Conservation (phyloP, 495 filamentous ascomycete species). For the Durotheca rogersii region DNA sequence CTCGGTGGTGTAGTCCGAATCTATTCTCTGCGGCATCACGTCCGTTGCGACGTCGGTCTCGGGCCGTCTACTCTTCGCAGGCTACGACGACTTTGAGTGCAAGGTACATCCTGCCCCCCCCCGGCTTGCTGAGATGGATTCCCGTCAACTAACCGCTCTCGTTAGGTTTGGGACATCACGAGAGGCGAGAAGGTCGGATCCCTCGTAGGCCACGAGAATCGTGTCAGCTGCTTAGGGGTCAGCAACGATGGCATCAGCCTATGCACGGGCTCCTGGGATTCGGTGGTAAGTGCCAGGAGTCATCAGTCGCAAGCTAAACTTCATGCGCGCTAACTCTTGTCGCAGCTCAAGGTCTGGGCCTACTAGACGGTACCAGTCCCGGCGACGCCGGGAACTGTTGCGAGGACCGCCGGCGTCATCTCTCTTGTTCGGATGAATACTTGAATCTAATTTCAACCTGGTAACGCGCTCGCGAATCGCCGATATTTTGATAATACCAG, state of each 20-base stretch:
- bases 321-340: conserved; percentile 30
- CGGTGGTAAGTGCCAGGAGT: conserved; percentile 71
- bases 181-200: conserved; percentile 96
- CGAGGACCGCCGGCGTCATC: conserved; percentile 31
- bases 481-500: conserved; percentile 48
- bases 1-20: conserved; percentile 72
- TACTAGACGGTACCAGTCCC: conserved; percentile 44
- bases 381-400: conserved; percentile 9
- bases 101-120: conserved; percentile 75
- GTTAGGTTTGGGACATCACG: conserved; percentile 94
- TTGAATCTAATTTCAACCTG: conserved; percentile 44
- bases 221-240: conserved; percentile 96
- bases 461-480: conserved; percentile 48
- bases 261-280: conserved; percentile 99
- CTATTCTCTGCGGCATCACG: conserved; percentile 96
- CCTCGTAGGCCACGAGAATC: conserved; percentile 95
- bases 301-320: background rate
- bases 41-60: conserved; percentile 98
- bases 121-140: background rate
- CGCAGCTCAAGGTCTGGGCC: conserved; percentile 85
- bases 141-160: conserved; percentile 11
- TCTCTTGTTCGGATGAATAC: conserved; percentile 24
- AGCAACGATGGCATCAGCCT: conserved; percentile 99
- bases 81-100: conserved; percentile 99
- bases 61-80: conserved; percentile 90